These are phyloP conservation scores for Tilletia caries DNA, from an alignment of 1,284 basidiomycete species.

Conservation along the genomic window DNA sequence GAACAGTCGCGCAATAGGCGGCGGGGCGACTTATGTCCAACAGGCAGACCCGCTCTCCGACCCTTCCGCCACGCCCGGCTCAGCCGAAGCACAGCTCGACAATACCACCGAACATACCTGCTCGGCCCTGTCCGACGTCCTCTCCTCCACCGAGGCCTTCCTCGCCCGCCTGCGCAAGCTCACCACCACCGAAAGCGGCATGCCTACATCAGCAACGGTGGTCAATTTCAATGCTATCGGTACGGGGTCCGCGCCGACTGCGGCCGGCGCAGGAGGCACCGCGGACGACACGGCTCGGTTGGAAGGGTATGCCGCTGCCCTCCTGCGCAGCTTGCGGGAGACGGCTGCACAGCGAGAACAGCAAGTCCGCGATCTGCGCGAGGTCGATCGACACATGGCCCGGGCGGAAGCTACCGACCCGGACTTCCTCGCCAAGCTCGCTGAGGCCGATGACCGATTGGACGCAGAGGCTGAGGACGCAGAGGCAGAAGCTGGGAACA, in stretches of 20 bases:
- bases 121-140: background rate
- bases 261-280: background rate
- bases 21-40: background rate
- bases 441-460: background rate
- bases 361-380: constrained; percentile 3
- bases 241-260: too few relatives aligned
- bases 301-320: background rate
- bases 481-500: background rate
- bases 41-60: constrained; percentile 3
- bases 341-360: background rate
- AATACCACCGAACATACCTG: background rate
- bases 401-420: constrained; percentile 2
- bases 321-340: background rate
- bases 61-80: constrained; percentile 5
- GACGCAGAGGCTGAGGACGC: background rate
- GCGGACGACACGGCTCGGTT: constrained; percentile 5
- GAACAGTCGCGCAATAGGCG: background rate
- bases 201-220: background rate
- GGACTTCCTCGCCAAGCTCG: constrained; percentile 1
- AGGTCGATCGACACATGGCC: constrained; percentile 10
- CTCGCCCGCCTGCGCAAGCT: background rate
- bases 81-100: background rate
- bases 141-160: background rate
- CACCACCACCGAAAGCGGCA: background rate
- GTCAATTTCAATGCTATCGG: background rate